These are phyloP conservation scores for Cystofilobasidium bisporidii DNA, from an alignment of 768 basidiomycete genomes.

Conservation along the genomic window DNA sequence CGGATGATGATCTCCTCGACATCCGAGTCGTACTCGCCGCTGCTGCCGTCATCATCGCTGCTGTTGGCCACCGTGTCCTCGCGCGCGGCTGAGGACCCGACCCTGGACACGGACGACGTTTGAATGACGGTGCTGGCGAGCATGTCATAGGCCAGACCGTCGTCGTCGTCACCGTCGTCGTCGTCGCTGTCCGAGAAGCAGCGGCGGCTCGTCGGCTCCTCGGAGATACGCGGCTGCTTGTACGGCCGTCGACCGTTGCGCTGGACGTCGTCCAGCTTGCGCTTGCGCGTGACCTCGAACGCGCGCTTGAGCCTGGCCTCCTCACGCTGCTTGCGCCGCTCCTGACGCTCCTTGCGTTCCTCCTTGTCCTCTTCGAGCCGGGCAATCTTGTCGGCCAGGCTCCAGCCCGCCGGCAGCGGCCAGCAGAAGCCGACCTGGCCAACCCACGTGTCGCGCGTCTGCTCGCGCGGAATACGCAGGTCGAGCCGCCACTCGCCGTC, in stretches of 20 bases:
- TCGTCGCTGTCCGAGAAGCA: not conserved
- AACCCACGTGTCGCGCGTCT: not conserved
- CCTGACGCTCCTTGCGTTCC: not conserved
- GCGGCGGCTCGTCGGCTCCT: too few species aligned
- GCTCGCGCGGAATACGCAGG: not conserved
- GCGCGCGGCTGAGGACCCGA: too few species aligned
- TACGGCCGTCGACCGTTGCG: not conserved
- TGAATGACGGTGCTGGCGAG: too few species aligned
- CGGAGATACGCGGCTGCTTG: not conserved
- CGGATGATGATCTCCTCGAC: not conserved
- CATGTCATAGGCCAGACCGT: too few species aligned
- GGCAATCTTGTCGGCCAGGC: not conserved
- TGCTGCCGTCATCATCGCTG: not conserved
- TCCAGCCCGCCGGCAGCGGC: not conserved
- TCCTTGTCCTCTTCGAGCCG: not conserved
- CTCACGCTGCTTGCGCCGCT: not conserved
- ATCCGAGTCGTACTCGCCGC: not conserved
- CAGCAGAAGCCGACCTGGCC: not conserved
- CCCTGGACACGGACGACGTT: too few species aligned
- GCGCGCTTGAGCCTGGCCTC: not conserved
- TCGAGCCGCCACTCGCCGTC: not conserved
- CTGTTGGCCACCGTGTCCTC: not conserved
- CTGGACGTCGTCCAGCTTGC: not conserved
- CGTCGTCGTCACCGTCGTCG: too few species aligned
- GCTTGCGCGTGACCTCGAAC: not conserved